Evolutionary conservation across 129 eudicot genomes (phyloP), one percentile per base, ranked within the genome.

Genomic region (Artemisia annua): DNA sequence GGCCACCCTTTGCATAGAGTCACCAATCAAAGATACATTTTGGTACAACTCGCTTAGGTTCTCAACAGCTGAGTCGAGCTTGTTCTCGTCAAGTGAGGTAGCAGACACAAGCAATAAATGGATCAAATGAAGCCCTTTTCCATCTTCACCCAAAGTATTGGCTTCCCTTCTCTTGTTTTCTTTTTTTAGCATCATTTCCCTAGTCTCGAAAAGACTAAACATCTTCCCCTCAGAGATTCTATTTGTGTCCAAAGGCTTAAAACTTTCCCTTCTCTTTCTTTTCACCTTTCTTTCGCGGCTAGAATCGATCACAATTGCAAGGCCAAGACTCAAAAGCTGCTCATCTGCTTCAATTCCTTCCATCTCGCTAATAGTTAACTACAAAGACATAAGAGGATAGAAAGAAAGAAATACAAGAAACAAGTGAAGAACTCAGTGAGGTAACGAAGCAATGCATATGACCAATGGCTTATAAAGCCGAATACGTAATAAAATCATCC

Each of bases 1-100:
- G 3, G 96, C 98, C 30, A 92, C 86, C 79, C 98, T 80, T 63
- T 89, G 98, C 8, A 87, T 87, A 0, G 98, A 89, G 67, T 92
- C 89, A 2, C 98, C 96, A 2, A 22, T 72, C 14, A 89, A 49
- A 35, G 82, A 85, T 1, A 78, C 86, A 48, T 81, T 81, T 62
- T 78, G 76, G 50, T 83, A 89, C 68, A 92, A 52, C 57, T 89
- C 87, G 6, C 7, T 63, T 6, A 92, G 88, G 68, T 81, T 85
- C 10, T 78, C 80, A 0, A 85, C 46, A 10, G 95, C 82, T 0
- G 83, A 83, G n/a, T 79, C 73, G 51, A 75, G 48, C 44, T 85
- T 85, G 63, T 78, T 74, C 11, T 85, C 82, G 11, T 85, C 79
- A 1, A 92, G 69, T 4, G 87, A 80, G 9, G 94, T 87, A 12